Conservation (phyloP, 1,284 basidiomycete species). For the Leccinum fuscescens region DNA sequence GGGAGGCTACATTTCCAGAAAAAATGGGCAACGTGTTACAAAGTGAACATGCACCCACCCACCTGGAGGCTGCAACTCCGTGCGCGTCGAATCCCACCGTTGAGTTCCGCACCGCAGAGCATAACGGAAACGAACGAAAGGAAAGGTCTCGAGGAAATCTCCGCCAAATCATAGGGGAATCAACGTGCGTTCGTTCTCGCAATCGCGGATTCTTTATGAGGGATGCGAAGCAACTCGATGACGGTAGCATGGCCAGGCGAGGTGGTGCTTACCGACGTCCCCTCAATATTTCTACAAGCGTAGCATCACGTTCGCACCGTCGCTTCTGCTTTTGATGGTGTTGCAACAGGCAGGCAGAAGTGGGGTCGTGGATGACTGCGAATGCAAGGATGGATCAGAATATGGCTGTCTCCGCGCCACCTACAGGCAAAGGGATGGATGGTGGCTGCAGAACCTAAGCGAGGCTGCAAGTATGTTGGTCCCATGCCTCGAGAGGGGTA, state of each 20-base stretch:
- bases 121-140: slow-evolving; percentile 20
- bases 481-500: slow-evolving; percentile 21
- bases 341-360: slow-evolving; percentile 28
- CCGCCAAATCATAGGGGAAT: slow-evolving; percentile 26
- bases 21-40: slow-evolving; percentile 27
- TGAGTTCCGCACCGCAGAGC: slow-evolving; percentile 26
- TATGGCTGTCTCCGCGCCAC: slow-evolving; percentile 22
- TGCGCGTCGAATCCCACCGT: slow-evolving; percentile 21
- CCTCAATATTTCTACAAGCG: slow-evolving; percentile 27
- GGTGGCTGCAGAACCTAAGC: slow-evolving; percentile 31
- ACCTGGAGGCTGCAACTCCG: slow-evolving; percentile 27
- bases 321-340: slow-evolving; percentile 26
- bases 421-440: slow-evolving; percentile 32
- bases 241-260: slow-evolving; percentile 9
- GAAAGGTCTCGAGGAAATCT: slow-evolving; percentile 25
- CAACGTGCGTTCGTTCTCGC: slow-evolving; percentile 21
- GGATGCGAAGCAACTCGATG: slow-evolving; percentile 15
- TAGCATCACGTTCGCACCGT: slow-evolving; percentile 34
- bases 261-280: slow-evolving; percentile 25
- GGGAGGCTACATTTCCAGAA: slow-evolving; percentile 26
- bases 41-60: slow-evolving; percentile 26
- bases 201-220: slow-evolving; percentile 28
- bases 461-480: slow-evolving; percentile 23
- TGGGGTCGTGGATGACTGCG: slow-evolving; percentile 27
- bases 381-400: slow-evolving; percentile 26